Evolutionary conservation across 2,329 filamentous ascomycete genomes (phyloP).

Genomic region (Didymella pomorum): DNA sequence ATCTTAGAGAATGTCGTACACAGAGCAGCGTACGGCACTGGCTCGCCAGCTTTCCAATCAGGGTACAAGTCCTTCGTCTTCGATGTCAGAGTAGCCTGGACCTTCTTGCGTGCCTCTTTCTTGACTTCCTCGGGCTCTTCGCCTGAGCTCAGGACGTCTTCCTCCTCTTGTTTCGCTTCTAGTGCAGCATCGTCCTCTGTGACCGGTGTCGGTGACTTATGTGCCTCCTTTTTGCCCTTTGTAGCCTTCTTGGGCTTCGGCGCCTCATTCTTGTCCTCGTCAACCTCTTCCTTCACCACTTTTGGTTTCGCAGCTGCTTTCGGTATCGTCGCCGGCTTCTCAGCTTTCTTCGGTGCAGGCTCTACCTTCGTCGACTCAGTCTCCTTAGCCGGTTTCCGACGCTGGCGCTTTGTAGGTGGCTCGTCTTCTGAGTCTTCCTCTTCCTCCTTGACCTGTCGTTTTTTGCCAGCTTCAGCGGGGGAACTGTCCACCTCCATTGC

Average conservation of each 20-base stretch:
- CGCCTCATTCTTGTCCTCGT: slow-evolving; percentile 35
- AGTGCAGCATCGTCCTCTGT: slow-evolving; percentile 32
- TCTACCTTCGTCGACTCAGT: slow-evolving; percentile 21
- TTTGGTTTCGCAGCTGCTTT: slow-evolving; percentile 26
- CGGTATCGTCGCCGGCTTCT: slow-evolving; percentile 25
- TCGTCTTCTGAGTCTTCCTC: slow-evolving; percentile 49
- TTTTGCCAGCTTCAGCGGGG: slow-evolving; percentile 33
- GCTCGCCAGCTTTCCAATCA: slow-evolving; percentile 88
- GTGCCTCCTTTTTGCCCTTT: slow-evolving; percentile 30
- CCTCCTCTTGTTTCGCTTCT: slow-evolving; percentile 38
- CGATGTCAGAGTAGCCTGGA: slow-evolving; percentile 77
- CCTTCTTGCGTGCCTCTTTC: slow-evolving; percentile 79
- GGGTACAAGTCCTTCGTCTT: slow-evolving; percentile 83
- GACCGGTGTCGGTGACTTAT: slow-evolving; percentile 35
- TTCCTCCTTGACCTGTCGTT: slow-evolving; percentile 38
- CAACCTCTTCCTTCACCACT: slow-evolving; percentile 19
- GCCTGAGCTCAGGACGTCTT: slow-evolving; percentile 61
- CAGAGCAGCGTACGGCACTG: slow-evolving; percentile 92
- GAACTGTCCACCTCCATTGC: slow-evolving; percentile 36
- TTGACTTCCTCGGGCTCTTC: slow-evolving; percentile 74
- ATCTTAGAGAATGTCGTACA: slow-evolving; percentile 95
- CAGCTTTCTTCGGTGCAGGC: slow-evolving; percentile 25
- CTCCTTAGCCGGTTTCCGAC: slow-evolving; percentile 41
- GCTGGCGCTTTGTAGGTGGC: slow-evolving; percentile 47
- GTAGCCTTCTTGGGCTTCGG: slow-evolving; percentile 25